A percentile compares a stretch with the other conserved stretches of the same genome.
phyloP scores from a whole-genome alignment of 2,329 filamentous ascomycete species.

The Thelonectria discophora region DNA sequence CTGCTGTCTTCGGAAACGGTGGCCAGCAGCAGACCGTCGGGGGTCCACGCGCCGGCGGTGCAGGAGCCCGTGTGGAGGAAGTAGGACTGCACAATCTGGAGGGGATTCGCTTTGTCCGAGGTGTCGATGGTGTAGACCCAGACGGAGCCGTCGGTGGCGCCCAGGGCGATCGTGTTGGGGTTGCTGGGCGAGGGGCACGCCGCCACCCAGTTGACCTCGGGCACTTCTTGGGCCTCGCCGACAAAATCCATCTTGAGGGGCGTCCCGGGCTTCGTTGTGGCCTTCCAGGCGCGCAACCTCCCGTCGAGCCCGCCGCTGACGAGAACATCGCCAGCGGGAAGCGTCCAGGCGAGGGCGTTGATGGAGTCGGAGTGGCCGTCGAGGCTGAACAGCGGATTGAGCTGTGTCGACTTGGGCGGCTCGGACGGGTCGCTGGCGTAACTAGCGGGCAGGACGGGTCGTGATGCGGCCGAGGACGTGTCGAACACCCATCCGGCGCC shows the following conservation, averaged over 20 bases:
- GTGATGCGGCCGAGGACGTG: conserved; percentile 67
- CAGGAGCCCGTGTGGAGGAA: conserved; percentile 88
- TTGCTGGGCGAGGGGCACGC: conserved; percentile 76
- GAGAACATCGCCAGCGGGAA: conserved; percentile 83
- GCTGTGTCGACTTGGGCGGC: conserved; percentile 59
- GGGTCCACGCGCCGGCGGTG: conserved; percentile 90
- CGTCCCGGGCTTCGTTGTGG: conserved; percentile 56
- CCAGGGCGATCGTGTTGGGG: conserved; percentile 85
- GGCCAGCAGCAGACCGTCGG: conserved; percentile 84
- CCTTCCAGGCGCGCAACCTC: conserved; percentile 75
- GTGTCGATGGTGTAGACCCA: conserved; percentile 94
- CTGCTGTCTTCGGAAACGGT: conserved; percentile 90
- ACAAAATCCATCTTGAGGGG: conserved; percentile 68
- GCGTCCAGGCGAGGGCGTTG: conserved; percentile 85
- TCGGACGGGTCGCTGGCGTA: conserved; percentile 74
- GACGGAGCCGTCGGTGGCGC: conserved; percentile 88
- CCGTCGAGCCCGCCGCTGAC: conserved; percentile 92
- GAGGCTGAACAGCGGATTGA: conserved; percentile 75
- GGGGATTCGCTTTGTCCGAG: conserved; percentile 63
- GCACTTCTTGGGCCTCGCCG: conserved; percentile 85
- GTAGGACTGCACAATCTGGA: conserved; percentile 89
- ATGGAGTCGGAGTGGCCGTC: conserved; percentile 94
- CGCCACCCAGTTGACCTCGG: conserved; percentile 91
- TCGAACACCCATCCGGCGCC: conserved; percentile 91
- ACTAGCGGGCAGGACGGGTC: conserved; percentile 78